Base-by-base conservation (phyloP, 176 grass and related monocot genomes). In the Oryza glaberrima region DNA sequence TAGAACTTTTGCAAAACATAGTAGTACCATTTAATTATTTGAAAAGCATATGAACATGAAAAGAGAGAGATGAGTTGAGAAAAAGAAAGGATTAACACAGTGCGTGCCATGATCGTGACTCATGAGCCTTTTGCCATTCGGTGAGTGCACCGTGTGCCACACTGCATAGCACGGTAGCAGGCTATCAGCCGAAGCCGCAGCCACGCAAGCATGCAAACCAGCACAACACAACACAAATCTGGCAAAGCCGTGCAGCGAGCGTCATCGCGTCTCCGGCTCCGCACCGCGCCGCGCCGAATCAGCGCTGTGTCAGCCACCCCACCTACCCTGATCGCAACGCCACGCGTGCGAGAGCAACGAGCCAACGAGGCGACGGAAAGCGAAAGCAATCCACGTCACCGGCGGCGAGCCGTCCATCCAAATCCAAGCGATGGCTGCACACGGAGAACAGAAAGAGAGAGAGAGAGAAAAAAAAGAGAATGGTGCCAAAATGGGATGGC, bases 241-340 rank as follows among this genome's bases (percentile, higher is more conserved):
- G 9, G 58, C n/a, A 23, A 23, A 63, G n/a, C 9, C 58, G n/a
- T 63, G 58, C 3, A 20, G 17, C 54, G 17, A 2, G 4, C 34
- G 34, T 35, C 34, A 35, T 35, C 34, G 34, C 34, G 4, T 35
- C 4, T 28, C 30, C 35, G 35, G 35, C 35, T 36, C 35, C 30
- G 22, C 43, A 58, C 71, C 26, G 26, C 26, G 26, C 30, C 43
- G 81, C 71, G 16, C 82, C 58, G 44, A 60, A 83, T 83, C 81
- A 75, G 81, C 60, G 43, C 81, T 58, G 41, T 67, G 63, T 76
- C 72, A 84, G 43, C 82, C 10, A 5, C 16, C 71, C 82, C 11
- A 10, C 40, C 71, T 4, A 19, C 6, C 41, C 23, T 11, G 6
- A 38, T 47, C 28, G 28, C 72, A 10, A 5, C 41, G 41, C 9